Conservation (phyloP, 305 asterid genomes). For the Ruellia speciosa region DNA sequence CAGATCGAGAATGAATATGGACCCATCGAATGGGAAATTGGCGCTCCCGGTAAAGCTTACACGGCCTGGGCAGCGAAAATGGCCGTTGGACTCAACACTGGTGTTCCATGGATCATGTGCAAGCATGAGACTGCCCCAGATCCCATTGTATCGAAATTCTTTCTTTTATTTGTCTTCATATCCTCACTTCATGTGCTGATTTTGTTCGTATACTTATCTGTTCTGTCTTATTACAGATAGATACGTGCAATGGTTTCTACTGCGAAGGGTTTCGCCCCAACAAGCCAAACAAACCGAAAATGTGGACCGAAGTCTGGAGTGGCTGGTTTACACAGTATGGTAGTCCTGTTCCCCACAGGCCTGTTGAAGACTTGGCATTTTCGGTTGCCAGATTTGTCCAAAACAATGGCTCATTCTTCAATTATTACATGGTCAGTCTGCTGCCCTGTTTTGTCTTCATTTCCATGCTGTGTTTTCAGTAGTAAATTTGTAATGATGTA, state of each 20-base stretch:
- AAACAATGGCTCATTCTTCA: slow-evolving; percentile 78
- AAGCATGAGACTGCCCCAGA: slow-evolving; percentile 57
- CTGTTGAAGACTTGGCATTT: slow-evolving; percentile 83
- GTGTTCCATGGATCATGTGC: slow-evolving; percentile 76
- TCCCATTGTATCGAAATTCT: slow-evolving; percentile 30
- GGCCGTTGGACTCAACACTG: slow-evolving; percentile 48
- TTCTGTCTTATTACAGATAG: slow-evolving; percentile 35
- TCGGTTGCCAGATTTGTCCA: slow-evolving; percentile 82
- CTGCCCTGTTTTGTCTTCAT: background rate
- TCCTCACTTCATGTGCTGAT: too few relatives aligned
- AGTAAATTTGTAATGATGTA: background rate
- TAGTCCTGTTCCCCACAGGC: slow-evolving; percentile 59
- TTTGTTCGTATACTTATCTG: background rate
- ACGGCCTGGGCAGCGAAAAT: slow-evolving; percentile 56
- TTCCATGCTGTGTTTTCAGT: background rate
- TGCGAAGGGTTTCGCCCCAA: slow-evolving; percentile 61
- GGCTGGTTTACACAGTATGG: slow-evolving; percentile 85
- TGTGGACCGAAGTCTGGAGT: slow-evolving; percentile 84
- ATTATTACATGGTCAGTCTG: slow-evolving; percentile 76
- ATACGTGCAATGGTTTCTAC: slow-evolving; percentile 79
- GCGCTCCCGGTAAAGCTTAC: slow-evolving; percentile 49
- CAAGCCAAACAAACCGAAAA: slow-evolving; percentile 58
- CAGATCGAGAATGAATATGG: slow-evolving; percentile 64
- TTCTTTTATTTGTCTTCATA: background rate
- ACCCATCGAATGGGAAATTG: slow-evolving; percentile 38